These are phyloP conservation scores for Fusarium palustre DNA, from an alignment of 2,329 filamentous ascomycete species.

Conservation along the genomic window DNA sequence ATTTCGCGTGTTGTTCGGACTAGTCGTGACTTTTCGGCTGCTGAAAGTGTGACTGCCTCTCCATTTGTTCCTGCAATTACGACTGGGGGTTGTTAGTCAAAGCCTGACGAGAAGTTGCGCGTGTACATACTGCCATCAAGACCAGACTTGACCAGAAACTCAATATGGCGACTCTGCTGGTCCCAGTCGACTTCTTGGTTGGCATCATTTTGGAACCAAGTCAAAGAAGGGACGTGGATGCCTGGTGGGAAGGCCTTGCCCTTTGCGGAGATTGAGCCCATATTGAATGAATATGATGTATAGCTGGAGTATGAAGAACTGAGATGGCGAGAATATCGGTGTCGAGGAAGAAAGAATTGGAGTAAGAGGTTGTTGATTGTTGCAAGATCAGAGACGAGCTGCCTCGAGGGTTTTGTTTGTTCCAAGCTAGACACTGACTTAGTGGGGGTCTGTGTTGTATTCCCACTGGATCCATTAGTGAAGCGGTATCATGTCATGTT, in stretches of 20 bases:
- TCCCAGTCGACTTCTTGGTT: slow-evolving; percentile 68
- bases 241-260: slow-evolving; percentile 59
- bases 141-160: slow-evolving; percentile 65
- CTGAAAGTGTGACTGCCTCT: slow-evolving; percentile 76
- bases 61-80: slow-evolving; percentile 80
- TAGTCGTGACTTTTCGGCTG: slow-evolving; percentile 71
- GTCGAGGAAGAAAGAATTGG: slow-evolving; percentile 1
- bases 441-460: slow-evolving; percentile 20
- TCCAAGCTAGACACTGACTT: slow-evolving; percentile 5
- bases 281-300: slow-evolving; percentile 18
- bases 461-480: slow-evolving; percentile 25
- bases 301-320: background rate
- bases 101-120: rapidly evolving
- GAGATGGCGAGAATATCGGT: background rate
- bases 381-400: slow-evolving; percentile 24
- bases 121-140: slow-evolving; percentile 59
- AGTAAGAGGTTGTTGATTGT: slow-evolving; percentile 8
- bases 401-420: slow-evolving; percentile 25
- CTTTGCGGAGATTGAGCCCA: slow-evolving; percentile 48
- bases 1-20: slow-evolving; percentile 71
- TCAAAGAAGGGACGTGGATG: slow-evolving; percentile 68
- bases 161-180: slow-evolving; percentile 63
- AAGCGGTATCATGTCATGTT: slow-evolving; percentile 34
- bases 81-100: slow-evolving; percentile 52
- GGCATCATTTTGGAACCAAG: slow-evolving; percentile 62